A percentile compares a stretch with the other conserved stretches of the same genome.
Evolutionary conservation across 352 stramenopile species (phyloP).

Genomic region (Globisporangium takayamanum): DNA sequence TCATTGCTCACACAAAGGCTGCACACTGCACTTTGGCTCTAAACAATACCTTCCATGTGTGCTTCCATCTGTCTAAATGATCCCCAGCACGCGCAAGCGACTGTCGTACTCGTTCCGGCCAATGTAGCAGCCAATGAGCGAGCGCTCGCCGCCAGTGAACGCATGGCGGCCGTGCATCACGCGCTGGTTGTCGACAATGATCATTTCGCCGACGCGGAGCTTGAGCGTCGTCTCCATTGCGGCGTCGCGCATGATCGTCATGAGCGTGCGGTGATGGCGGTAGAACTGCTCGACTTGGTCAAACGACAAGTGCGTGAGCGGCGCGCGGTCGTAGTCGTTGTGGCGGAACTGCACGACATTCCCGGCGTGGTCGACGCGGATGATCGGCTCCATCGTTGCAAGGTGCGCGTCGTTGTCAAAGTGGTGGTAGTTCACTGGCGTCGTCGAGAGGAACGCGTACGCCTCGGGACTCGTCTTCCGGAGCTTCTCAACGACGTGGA

Average conservation of each 20-base stretch:
- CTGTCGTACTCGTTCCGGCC: slow-evolving; percentile 82
- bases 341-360: slow-evolving; percentile 83
- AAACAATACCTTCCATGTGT: slow-evolving; percentile 2
- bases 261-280: slow-evolving; percentile 55
- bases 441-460: slow-evolving; percentile 66
- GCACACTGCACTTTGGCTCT: too few species aligned
- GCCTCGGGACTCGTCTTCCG: slow-evolving; percentile 44
- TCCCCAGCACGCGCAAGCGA: slow-evolving; percentile 68
- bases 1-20: too few species aligned
- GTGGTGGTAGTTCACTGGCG: slow-evolving; percentile 67
- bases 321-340: slow-evolving; percentile 85
- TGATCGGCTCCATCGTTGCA: slow-evolving; percentile 75
- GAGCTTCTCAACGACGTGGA: slow-evolving; percentile 69
- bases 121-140: slow-evolving; percentile 87
- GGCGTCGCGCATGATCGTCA: slow-evolving; percentile 54
- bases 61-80: slow-evolving; percentile 25
- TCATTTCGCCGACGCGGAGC: slow-evolving; percentile 76
- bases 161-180: slow-evolving; percentile 38
- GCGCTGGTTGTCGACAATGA: slow-evolving; percentile 84
- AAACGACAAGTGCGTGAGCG: slow-evolving; percentile 72
- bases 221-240: slow-evolving; percentile 56
- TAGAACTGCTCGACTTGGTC: slow-evolving; percentile 74
- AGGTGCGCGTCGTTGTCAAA: slow-evolving; percentile 73
- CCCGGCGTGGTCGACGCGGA: slow-evolving; percentile 58
- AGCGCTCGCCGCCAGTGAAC: slow-evolving; percentile 70